phyloP scores from a whole-genome alignment of 2,329 filamentous ascomycete genomes.

The Stachybotrys elegans region DNA sequence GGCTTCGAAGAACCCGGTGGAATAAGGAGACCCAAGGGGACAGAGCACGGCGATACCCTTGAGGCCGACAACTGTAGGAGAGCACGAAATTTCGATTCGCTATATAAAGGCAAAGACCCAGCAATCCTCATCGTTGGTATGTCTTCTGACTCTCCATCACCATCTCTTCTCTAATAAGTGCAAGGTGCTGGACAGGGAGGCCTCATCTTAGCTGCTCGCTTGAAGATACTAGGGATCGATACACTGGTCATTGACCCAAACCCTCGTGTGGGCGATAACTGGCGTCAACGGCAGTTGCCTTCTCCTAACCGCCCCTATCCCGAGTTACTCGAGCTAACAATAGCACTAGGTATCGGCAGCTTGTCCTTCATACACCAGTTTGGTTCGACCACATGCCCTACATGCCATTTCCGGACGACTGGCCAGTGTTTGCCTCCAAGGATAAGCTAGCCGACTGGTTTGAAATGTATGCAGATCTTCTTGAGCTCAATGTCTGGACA shows the following conservation, averaged over 20 bases:
- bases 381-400: constrained; percentile 60
- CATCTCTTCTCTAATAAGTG: neutral
- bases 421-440: constrained; percentile 68
- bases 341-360: constrained; percentile 60
- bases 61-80: constrained; percentile 57
- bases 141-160: constrained; percentile 11
- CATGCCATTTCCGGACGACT: constrained; percentile 56
- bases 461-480: constrained; percentile 55
- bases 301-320: no score
- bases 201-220: constrained; percentile 50
- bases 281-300: constrained; percentile 54
- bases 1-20: constrained; percentile 46
- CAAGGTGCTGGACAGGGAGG: constrained; percentile 57
- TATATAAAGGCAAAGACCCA: constrained; percentile 43
- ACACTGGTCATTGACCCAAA: constrained; percentile 56
- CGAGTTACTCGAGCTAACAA: no score
- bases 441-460: constrained; percentile 68
- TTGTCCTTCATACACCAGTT: constrained; percentile 65
- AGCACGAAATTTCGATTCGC: constrained; percentile 41
- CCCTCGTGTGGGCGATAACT: constrained; percentile 56
- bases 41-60: constrained; percentile 45
- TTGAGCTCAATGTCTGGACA: constrained; percentile 68
- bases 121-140: constrained; percentile 57
- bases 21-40: constrained; percentile 47
- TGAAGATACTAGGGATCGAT: constrained; percentile 53